Base-by-base conservation (phyloP, 2,329 filamentous ascomycete genomes). In the Ophiostoma ips region DNA sequence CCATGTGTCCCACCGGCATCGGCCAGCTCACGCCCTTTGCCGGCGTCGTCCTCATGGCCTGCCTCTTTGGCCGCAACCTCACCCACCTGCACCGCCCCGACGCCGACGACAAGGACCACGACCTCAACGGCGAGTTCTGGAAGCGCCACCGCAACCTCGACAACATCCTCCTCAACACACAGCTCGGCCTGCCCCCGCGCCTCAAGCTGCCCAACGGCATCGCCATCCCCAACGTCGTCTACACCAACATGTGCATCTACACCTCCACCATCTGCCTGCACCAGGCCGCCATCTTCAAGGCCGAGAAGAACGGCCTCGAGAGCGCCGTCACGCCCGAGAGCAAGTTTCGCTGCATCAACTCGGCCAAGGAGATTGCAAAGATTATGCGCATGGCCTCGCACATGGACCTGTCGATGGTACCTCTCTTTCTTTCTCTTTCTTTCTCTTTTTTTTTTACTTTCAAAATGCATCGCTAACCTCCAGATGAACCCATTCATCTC, bases 201-300 rank as follows among this genome's bases (percentile, higher is more conserved):
- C 73, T 96, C 31, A 87, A 90, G 57, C 70, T 96, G 31, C 88
- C 92, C 0, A 68, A 69, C 15, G 87, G 87, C 0, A 68, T 95
- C 33, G 69, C 72, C 15, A 84, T 89, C 59, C 76, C 88, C 3
- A 96, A 95, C 56, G 80, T 90, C 49, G 80, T 96, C 5, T 96
- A 95, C 63, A 80, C 85, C 51, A 96, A 96, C 60, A 95, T 98
- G 87, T 88, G 86, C 61, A 87, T 98, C 31, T 89, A 96, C 63
- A 95, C 92, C 0, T 94, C 89, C 1, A 88, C 87, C 1, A 96
- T 98, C 49, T 96, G 90, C 63, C 71, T 98, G n/a, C 92, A 98
- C 61, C 92, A 98, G 67, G 92, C 90, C 2, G 92, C 92, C 24
- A 96, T 98, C 18, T 95, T 90, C 73, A 96, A 95, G 63, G 88